Evolutionary conservation across 176 grass and related monocot genomes (phyloP).

Genomic region (Musa beccarii): DNA sequence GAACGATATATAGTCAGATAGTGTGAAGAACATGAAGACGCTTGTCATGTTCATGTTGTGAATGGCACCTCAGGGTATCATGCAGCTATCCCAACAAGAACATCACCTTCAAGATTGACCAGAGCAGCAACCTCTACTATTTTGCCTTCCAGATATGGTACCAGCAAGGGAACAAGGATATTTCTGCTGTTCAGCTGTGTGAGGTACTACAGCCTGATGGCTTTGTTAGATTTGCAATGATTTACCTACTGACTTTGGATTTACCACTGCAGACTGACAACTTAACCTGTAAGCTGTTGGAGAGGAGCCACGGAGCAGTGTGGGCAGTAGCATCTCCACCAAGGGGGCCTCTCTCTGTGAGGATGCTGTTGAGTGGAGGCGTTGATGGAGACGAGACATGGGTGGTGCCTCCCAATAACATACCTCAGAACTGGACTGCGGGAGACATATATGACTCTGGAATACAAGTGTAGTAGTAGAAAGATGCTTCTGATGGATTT

Average conservation of each 20-base stretch:
- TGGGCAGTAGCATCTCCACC: slow-evolving; percentile 48
- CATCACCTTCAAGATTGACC: slow-evolving; percentile 47
- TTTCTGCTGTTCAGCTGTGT: slow-evolving; percentile 47
- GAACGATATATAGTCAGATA: not conserved
- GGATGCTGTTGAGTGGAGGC: slow-evolving; percentile 48
- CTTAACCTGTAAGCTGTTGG: slow-evolving; percentile 53
- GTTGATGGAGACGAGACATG: slow-evolving; percentile 23
- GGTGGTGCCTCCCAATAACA: slow-evolving; percentile 40
- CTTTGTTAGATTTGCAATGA: not conserved
- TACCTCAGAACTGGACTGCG: slow-evolving; percentile 59
- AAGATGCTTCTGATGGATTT: not conserved
- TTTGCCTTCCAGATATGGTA: slow-evolving; percentile 70
- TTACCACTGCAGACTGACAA: slow-evolving; percentile 42
- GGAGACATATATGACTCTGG: slow-evolving; percentile 56
- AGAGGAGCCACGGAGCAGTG: slow-evolving; percentile 47
- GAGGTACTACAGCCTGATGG: slow-evolving; percentile 29
- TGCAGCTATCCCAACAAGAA: slow-evolving; percentile 63
- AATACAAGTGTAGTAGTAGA: slow-evolving; percentile 38
- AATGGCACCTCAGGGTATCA: slow-evolving; percentile 28
- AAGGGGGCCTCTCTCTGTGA: slow-evolving; percentile 47
- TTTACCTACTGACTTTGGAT: not conserved
- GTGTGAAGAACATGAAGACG: not conserved
- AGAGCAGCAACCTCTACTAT: slow-evolving; percentile 45
- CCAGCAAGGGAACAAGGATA: slow-evolving; percentile 49
- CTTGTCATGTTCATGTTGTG: not conserved